Conservation (phyloP, 345 rosid genomes). For the Boechera divaricarpa region DNA sequence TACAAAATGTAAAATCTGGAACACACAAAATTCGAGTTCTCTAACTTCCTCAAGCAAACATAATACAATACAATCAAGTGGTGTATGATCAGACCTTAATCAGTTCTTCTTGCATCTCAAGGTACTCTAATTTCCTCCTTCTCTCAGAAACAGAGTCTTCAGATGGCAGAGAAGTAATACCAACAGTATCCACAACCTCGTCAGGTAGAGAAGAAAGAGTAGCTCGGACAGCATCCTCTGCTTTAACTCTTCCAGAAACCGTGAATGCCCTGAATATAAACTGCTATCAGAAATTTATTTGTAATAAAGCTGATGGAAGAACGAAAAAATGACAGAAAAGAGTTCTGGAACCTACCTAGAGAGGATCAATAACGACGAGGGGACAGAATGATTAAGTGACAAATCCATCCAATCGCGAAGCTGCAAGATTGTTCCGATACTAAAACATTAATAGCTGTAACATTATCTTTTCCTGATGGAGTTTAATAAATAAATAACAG, state of each 20-base stretch:
- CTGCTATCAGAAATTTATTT: constrained; percentile 17
- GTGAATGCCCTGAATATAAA: constrained; percentile 69
- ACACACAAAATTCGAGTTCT: not conserved
- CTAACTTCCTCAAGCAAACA: constrained; percentile 34
- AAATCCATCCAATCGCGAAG: constrained; percentile 88
- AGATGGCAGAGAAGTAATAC: constrained; percentile 83
- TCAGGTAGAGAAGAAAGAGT: constrained; percentile 96
- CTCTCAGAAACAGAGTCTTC: constrained; percentile 93
- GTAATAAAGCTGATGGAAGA: not conserved
- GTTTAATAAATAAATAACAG: not conserved
- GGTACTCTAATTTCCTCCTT: constrained; percentile 89
- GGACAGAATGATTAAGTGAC: constrained; percentile 87
- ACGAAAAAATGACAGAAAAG: constrained; percentile 2
- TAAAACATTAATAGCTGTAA: constrained; percentile 20
- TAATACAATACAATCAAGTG: constrained; percentile 21
- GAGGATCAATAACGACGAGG: constrained; percentile 86
- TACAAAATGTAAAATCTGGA: constrained; percentile 12
- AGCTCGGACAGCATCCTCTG: constrained; percentile 87
- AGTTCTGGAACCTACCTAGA: constrained; percentile 54
- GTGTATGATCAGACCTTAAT: constrained; percentile 65
- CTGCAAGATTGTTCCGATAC: constrained; percentile 49
- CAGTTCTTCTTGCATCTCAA: constrained; percentile 90
- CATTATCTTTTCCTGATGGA: constrained; percentile 1
- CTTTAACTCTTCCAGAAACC: constrained; percentile 80
- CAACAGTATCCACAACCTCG: constrained; percentile 95